Percentiles rank a stretch among this genome's conserved stretches.
These are phyloP conservation scores for Flammula alnicola DNA, from an alignment of 1,284 basidiomycete species.

Conservation along the genomic window DNA sequence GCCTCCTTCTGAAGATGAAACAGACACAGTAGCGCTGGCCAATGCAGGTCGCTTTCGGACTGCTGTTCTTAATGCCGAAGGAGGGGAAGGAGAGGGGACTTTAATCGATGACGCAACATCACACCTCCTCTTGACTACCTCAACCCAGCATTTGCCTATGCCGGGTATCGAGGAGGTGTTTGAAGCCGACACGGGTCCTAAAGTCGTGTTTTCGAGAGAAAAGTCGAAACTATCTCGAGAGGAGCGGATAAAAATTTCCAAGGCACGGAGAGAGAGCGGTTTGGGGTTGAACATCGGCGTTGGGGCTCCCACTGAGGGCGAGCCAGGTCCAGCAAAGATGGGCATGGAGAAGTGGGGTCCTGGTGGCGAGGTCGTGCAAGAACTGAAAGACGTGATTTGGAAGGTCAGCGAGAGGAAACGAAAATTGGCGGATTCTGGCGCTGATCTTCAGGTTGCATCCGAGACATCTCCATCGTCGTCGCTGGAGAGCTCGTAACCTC, in stretches of 20 bases:
- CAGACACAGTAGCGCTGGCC: constrained; percentile 24
- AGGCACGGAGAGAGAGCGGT: constrained; percentile 54
- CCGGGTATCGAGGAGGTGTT: constrained; percentile 78
- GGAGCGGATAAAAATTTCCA: constrained; percentile 68
- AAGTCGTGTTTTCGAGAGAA: constrained; percentile 50
- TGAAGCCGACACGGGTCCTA: constrained; percentile 60
- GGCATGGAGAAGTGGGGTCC: constrained; percentile 65
- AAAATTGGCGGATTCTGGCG: too few relatives aligned
- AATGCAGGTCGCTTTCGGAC: constrained; percentile 20
- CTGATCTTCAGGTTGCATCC: too few relatives aligned
- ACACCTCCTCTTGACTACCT: constrained; percentile 55
- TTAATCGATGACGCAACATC: constrained; percentile 58
- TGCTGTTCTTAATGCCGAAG: constrained; percentile 30
- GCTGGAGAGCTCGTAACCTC: too few relatives aligned
- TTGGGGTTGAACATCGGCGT: constrained; percentile 22
- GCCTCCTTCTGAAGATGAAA: constrained; percentile 37
- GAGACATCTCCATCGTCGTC: too few relatives aligned
- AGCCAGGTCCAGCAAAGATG: constrained; percentile 12
- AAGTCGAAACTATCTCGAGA: constrained; percentile 69
- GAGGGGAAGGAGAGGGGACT: constrained; percentile 17
- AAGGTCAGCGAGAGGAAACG: constrained; percentile 74
- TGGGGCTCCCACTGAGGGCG: constrained; percentile 21
- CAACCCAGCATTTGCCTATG: constrained; percentile 57
- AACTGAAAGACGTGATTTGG: constrained; percentile 84
- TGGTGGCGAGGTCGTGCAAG: constrained; percentile 78